Evolutionary conservation across 192 early-diverging fungal species (phyloP).

Genomic region (Piromyces sp.): DNA sequence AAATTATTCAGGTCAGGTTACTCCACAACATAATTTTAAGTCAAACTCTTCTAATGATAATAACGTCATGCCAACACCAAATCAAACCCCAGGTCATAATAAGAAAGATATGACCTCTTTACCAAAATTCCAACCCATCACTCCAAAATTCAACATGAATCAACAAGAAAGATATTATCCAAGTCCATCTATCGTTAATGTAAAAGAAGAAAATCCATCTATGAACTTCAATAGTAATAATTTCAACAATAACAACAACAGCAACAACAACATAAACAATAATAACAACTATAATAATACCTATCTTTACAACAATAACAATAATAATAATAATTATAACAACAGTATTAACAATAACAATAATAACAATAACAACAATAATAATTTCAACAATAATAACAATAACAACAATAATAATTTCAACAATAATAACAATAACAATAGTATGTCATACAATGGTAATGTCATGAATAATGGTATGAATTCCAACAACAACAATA

Average conservation of each 20-base stretch:
- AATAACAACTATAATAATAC: not conserved
- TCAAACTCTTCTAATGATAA: not conserved
- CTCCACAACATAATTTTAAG: not conserved
- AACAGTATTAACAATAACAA: not conserved
- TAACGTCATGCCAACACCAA: not conserved
- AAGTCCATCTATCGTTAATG: not conserved
- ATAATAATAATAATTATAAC: not conserved
- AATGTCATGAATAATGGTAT: not conserved
- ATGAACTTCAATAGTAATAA: not conserved
- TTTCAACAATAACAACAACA: not conserved
- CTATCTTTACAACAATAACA: not conserved
- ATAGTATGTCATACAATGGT: no score
- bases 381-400: not conserved
- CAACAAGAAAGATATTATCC: not conserved
- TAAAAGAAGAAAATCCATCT: not conserved
- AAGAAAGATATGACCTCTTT: not conserved
- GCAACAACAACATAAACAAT: not conserved
- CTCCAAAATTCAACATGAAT: not conserved
- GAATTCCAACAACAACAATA: not conserved
- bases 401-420: no score
- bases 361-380: not conserved
- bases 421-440: no score
- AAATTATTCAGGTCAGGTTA: not conserved
- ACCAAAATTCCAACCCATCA: not conserved
- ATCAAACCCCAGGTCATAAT: not conserved